Evolutionary conservation across 371 early-diverging fungal species (phyloP), one percentile per base, ranked within the genome.

Genomic region (Mortierella polycephala): DNA sequence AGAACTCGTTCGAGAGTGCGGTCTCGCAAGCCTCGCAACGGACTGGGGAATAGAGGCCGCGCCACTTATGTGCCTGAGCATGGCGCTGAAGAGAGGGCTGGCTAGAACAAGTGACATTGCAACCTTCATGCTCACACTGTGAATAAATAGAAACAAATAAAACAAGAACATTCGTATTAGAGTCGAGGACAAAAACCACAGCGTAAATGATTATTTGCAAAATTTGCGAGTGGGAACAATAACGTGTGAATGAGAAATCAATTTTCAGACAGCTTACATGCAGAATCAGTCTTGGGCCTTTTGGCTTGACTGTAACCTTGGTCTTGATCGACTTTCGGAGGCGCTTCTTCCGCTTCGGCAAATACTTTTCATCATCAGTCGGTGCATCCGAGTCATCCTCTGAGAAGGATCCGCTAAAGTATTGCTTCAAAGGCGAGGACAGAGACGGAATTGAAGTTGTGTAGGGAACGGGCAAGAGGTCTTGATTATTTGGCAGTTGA

Each of bases 1-100:
- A 72, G 42, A 62, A 79, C 52, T 79, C 79, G 42, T 79, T 79
- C 42, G 73, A 72, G 6, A 79, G 59, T 1, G 72, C 47, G 30
- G 37, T 65, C 9, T 51, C 51, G 50, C 79, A 77, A 13, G 71
- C 72, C 42, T 71, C 79, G 18, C 79, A 77, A 0, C 72, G 72
- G 1, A 77, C 68, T 5, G 79, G 79, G 0, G 72, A 54, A 47
- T 69, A 77, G 11, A n/a, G 45, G 5, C 79, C 79, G 6, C 66
- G 53, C 79, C 79, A 71, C 30, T 65, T 60, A 47, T 77, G 79
- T 7, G 56, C 56, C 0, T 51, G 66, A 0, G 7, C 6, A 37
- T 77, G 79, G 18, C 79, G 72, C 23, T 18, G 12, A 11, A 79
- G 30, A 0, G 80, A 79, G 2, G 80, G 80, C 1, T 44, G 1